Percentiles rank a stretch among this genome's conserved stretches.
Evolutionary conservation across 257 asterid genomes (phyloP).

Genomic region (Penstemon davidsonii): DNA sequence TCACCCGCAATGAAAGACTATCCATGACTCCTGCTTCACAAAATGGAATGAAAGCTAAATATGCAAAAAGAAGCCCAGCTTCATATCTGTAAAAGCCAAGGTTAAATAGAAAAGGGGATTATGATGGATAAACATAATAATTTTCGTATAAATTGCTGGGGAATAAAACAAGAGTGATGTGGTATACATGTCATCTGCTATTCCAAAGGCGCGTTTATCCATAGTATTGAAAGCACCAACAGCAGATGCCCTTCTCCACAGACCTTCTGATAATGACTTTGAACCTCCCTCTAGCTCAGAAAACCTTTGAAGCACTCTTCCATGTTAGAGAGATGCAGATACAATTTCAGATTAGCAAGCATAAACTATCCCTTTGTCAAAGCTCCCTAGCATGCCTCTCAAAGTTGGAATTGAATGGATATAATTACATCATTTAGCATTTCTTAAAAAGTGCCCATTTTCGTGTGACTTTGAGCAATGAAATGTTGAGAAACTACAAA

Average conservation of each 20-base stretch:
- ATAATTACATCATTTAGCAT: not conserved
- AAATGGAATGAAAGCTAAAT: slow-evolving; percentile 78
- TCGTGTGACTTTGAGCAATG: not conserved
- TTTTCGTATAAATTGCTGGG: not conserved
- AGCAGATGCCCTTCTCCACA: slow-evolving; percentile 82
- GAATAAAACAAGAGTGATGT: slow-evolving; percentile 2
- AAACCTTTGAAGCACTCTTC: slow-evolving; percentile 45
- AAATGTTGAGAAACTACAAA: too few species aligned
- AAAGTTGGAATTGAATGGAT: not conserved
- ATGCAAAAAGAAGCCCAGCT: slow-evolving; percentile 89
- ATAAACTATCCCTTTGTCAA: not conserved
- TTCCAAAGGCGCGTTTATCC: slow-evolving; percentile 84
- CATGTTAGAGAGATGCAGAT: slow-evolving; percentile 20
- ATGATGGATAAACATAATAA: slow-evolving; percentile 11
- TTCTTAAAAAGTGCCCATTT: not conserved
- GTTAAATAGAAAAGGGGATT: slow-evolving; percentile 3
- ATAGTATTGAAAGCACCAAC: slow-evolving; percentile 78
- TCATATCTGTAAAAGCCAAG: slow-evolving; percentile 63
- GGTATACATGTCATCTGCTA: slow-evolving; percentile 90
- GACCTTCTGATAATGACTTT: slow-evolving; percentile 59
- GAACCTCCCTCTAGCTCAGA: slow-evolving; percentile 60
- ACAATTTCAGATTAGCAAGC: too few species aligned
- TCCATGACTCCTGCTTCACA: slow-evolving; percentile 86
- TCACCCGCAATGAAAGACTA: slow-evolving; percentile 76
- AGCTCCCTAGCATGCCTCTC: not conserved